A percentile compares a stretch with the other conserved stretches of the same genome.
phyloP scores from a whole-genome alignment of 2,329 filamentous ascomycete genomes.

The Claviceps spartinae region DNA sequence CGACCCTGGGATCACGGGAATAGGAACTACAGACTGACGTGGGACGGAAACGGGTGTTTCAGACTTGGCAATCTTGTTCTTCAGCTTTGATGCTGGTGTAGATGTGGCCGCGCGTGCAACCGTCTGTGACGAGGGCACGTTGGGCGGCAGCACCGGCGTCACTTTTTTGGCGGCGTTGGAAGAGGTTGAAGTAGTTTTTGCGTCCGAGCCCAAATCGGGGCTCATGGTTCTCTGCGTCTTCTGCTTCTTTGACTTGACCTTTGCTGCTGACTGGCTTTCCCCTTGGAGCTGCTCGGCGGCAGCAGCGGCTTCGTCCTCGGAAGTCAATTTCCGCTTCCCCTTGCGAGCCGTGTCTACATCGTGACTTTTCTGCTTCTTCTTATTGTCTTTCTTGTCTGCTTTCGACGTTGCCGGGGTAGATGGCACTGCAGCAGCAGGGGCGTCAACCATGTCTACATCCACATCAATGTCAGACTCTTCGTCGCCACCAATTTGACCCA shows the following conservation, averaged over 20 bases:
- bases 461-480: slow-evolving; percentile 28
- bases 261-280: slow-evolving; percentile 20
- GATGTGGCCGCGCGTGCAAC: slow-evolving; percentile 11
- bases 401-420: slow-evolving; percentile 6
- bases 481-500: slow-evolving; percentile 27
- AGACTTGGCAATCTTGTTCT: slow-evolving; percentile 10
- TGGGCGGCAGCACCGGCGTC: slow-evolving; percentile 20
- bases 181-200: slow-evolving; percentile 10
- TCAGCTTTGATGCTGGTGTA: slow-evolving; percentile 11
- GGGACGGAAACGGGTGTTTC: slow-evolving; percentile 17
- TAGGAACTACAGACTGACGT: slow-evolving; percentile 18
- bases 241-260: slow-evolving; percentile 30
- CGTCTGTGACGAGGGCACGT: slow-evolving; percentile 12
- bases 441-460: slow-evolving; percentile 31
- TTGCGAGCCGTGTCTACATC: slow-evolving; percentile 15
- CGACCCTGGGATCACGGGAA: slow-evolving; percentile 22
- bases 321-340: slow-evolving; percentile 24
- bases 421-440: slow-evolving; percentile 15
- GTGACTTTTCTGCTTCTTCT: slow-evolving; percentile 5
- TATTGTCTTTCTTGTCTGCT: slow-evolving; percentile 16
- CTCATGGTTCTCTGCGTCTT: slow-evolving; percentile 20
- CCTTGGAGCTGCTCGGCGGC: slow-evolving; percentile 21
- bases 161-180: slow-evolving; percentile 15
- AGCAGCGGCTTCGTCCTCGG: slow-evolving; percentile 24
- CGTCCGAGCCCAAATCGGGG: slow-evolving; percentile 21